phyloP scores from a whole-genome alignment of 164 flowering plant species.

The Vitis rupestris region DNA sequence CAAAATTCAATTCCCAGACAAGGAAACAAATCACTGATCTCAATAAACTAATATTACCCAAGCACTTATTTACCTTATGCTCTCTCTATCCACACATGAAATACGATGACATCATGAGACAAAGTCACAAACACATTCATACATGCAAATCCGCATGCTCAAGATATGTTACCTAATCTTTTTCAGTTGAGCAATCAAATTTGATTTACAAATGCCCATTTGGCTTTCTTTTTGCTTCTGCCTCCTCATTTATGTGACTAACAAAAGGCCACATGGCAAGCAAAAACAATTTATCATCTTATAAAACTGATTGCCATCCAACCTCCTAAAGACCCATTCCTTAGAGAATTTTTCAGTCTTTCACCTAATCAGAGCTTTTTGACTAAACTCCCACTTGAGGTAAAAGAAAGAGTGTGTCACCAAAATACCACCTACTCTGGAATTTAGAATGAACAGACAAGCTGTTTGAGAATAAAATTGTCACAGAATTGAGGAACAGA shows the following conservation, averaged over 20 bases:
- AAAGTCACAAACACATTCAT: not conserved
- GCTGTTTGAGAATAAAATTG: slow-evolving; percentile 2
- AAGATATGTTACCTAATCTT: not conserved
- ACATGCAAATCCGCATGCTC: not conserved
- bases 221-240: slow-evolving; percentile 8
- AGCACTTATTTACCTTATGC: slow-evolving; percentile 7
- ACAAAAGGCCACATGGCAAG: not conserved
- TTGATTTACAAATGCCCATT: slow-evolving; percentile 3
- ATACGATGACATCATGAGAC: not conserved
- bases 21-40: slow-evolving; percentile 13
- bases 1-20: slow-evolving; percentile 15
- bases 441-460: slow-evolving; percentile 15
- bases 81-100: not conserved
- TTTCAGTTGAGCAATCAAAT: not conserved
- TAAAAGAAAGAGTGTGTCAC: not conserved
- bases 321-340: not conserved
- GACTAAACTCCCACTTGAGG: slow-evolving; percentile 3
- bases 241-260: not conserved
- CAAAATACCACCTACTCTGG: slow-evolving; percentile 27
- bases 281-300: not conserved
- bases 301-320: not conserved
- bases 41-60: slow-evolving; percentile 10
- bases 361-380: no score
- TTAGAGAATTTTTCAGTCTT: not conserved
- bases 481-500: not conserved